Evolutionary conservation across 805 yeast genomes (phyloP).

Genomic region (Wickerhamomyces bovis): DNA sequence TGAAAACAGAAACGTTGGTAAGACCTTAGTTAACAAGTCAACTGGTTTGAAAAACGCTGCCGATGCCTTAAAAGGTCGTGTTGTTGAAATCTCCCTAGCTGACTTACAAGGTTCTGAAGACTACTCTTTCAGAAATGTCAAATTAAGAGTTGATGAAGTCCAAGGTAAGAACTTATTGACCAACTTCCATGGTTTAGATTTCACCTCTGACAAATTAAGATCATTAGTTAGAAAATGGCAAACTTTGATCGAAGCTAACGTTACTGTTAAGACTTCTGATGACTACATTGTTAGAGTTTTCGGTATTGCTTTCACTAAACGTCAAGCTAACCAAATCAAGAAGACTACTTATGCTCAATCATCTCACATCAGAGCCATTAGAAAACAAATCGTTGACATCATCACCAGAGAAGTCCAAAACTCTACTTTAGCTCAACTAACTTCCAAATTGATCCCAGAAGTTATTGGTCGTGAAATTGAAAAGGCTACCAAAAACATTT

Average conservation of each 20-base stretch:
- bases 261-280: conserved; percentile 95
- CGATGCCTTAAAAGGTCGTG: conserved; percentile 97
- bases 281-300: conserved; percentile 95
- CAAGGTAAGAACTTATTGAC: conserved; percentile 98
- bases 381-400: conserved; percentile 95
- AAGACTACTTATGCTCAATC: conserved; percentile 97
- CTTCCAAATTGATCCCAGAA: conserved; percentile 96
- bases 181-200: conserved; percentile 99
- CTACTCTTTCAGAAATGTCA: conserved; percentile 95
- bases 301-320: conserved; percentile 98
- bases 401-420: conserved; percentile 94
- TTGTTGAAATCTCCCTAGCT: conserved; percentile 91
- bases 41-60: conserved; percentile 98
- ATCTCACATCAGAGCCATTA: conserved; percentile 93
- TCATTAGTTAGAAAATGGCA: conserved; percentile 99
- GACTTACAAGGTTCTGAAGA: conserved; percentile 99
- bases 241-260: conserved; percentile 95
- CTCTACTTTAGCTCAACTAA: conserved; percentile 93
- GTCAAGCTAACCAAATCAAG: conserved; percentile 94
- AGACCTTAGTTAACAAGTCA: conserved; percentile 96
- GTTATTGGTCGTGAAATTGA: conserved; percentile 98
- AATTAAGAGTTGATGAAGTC: conserved; percentile 97
- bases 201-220: conserved; percentile 96
- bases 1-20: conserved; percentile 98
- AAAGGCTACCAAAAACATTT: conserved; percentile 90